A percentile compares a stretch with the other conserved stretches of the same genome.
Evolutionary conservation across 805 yeast species (phyloP).

Genomic region (Wickerhamiella brachini): DNA sequence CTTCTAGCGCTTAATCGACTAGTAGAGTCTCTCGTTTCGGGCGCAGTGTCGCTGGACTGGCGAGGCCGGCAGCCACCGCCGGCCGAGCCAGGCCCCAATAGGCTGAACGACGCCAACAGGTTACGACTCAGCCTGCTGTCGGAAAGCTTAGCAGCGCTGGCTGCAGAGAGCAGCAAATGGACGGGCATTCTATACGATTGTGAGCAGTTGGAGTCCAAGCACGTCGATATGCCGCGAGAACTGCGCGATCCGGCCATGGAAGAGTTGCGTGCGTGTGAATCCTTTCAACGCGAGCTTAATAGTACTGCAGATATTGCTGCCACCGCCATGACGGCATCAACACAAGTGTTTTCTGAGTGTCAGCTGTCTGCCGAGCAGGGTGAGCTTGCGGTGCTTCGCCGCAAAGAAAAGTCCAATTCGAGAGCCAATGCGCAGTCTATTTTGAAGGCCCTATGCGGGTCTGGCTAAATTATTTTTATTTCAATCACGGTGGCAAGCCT

Average conservation of each 20-base stretch:
- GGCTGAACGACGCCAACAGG: neutral
- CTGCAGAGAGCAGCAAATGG: neutral
- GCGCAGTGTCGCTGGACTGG: neutral
- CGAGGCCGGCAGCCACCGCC: neutral
- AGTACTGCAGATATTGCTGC: no score
- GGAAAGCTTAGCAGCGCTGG: neutral
- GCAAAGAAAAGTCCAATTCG: neutral
- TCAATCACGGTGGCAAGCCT: no score
- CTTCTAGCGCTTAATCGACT: neutral
- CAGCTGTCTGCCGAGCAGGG: neutral
- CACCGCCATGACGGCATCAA: neutral
- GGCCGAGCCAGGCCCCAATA: neutral
- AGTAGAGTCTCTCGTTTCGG: neutral
- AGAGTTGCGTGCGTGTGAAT: neutral
- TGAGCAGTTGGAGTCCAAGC: neutral
- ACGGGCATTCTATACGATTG: neutral
- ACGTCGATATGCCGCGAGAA: neutral
- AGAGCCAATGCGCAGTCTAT: neutral
- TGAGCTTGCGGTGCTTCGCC: neutral
- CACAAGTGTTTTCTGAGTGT: neutral
- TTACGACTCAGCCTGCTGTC: neutral
- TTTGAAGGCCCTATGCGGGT: no score
- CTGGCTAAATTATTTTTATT: no score
- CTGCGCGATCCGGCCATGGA: neutral
- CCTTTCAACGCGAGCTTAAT: no score